Base-by-base conservation (phyloP, 2,329 filamentous ascomycete species). In the Fusarium keratoplasticum region DNA sequence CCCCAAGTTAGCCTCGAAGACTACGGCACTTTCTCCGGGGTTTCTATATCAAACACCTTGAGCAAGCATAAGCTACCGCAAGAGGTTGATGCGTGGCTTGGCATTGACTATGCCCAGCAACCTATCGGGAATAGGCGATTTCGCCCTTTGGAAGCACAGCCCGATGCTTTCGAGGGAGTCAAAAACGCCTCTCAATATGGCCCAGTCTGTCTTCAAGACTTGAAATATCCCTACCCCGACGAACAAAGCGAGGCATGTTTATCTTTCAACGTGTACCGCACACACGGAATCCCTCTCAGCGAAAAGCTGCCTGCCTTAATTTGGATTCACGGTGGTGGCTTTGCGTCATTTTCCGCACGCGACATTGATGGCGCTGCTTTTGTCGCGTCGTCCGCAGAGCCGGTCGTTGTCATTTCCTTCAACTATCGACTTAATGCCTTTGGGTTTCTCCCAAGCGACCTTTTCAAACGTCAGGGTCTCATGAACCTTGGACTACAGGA, bases 341-440 rank as follows among this genome's bases (percentile, higher is more conserved):
- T 67, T 36, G 65, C 62, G 6, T 67, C 65, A 2, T 67, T 67
- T 13, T 67, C 65, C 5, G 50, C 50, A 5, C 31, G 65, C 2
- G 62, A 66, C 1, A 66, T 67, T 0, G 65, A 67, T 5, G 65
- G 65, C 1, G 65, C 40, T 20, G n/a, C 65, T 7, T 67, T 67
- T 6, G 65, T 66, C 7, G 33, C 62, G 0, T 67, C 63, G 5
- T 67, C 65, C 22, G 3, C 33, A 5, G 31, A 36, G 4, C 62
- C 65, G 1, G 18, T 66, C 2, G 52, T 52, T 9, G 66, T 67
- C 3, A 10, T 67, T 0, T 44, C 66, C 2, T 67, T 68, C 29
- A 68, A 68, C 2, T 68, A 68, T 27, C 66, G 66, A 5, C 63
- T 68, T 13, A 54, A 44, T 9, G 29, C 66, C 10, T 68, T 67